Evolutionary conservation across 176 grass and related monocot species (phyloP), one percentile per base, ranked within the genome.

Genomic region (Carex cristatella): DNA sequence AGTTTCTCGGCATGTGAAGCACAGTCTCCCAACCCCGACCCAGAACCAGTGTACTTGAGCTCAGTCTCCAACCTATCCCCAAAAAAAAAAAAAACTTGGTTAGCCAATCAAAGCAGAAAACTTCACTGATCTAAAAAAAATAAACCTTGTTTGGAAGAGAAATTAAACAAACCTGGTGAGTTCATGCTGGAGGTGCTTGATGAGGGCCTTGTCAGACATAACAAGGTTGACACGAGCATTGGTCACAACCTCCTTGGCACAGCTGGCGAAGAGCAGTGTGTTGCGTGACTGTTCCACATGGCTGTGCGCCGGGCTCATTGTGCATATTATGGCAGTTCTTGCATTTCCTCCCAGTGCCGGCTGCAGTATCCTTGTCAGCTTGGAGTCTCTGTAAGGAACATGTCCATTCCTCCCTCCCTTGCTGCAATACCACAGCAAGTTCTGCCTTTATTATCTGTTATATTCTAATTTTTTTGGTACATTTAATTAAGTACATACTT

Each of bases 211-310:
- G 80, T 98, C 91, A 37, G 95, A 94, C 88, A 98, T 95, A 30
- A 98, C 88, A 6, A 95, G 70, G 5, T 98, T 98, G 81, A 98
- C 95, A 16, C 87, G 84, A 65, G 95, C 95, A 8, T 95, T 89
- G 23, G 91, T 95, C 57, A 66, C 89, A 9, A 95, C 95, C 48
- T 95, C 81, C 60, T 95, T 95, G 1, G 95, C 91, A 48, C 95
- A 95, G 71, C 89, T 95, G 49, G 95, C 95, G 4, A 98, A 98
- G 48, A 98, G 38, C 48, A 98, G 93, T 0, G 93, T 94, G 85
- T 98, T 98, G 80, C 89, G 91, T 18, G 95, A 95, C 81, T 98
- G 93, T 85, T 98, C 91, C 2, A 92, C 76, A 33, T 98, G 95
- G 73, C 85, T 88, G 60, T 90, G 84, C 11, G 91, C 93, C 3